Base-by-base conservation (phyloP, 2,329 filamentous ascomycete genomes). In the Fusarium sp. region DNA sequence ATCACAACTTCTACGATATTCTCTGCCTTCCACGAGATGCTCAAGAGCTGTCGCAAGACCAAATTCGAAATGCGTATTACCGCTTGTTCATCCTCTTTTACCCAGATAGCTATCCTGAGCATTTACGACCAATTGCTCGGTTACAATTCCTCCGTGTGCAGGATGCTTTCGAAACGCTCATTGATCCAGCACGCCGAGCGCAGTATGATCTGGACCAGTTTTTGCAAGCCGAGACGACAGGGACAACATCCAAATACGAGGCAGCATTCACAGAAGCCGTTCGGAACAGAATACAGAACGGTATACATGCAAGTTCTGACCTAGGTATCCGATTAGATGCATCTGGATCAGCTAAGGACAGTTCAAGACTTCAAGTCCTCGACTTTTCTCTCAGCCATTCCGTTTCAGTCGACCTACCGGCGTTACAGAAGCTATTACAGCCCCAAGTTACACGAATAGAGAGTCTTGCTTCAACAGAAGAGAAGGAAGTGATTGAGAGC, bases 91-190 rank as follows among this genome's bases (percentile, higher is more conserved):
- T 80, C 45, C 76, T 84, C 36, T 80, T 86, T 54, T 81, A 84
- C 62, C 81, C 81, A 9, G 80, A 82, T 31, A 77, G 74, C 48
- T 81, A 85, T 61, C 80, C 83, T 3, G 72, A 78, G 10, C 73
- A 80, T 33, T 74, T 81, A 49, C 80, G 78, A 36, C 77, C 77
- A 33, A 69, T 79, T 36, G 83, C 83, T 22, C 78, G 78, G 14
- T 72, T 73, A 22, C 82, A 84, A 67, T 81, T 85, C 48, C 73
- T 77, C 13, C 74, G 77, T 39, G 78, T 82, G 5, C 81, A 85
- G 57, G 73, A 75, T 14, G 84, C 83, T 9, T 85, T 84, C 48
- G 84, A 86, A 73, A 82, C 81, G 2, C 77, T 86, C n/a, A 79
- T 83, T 46, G 79, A 84, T 49, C 82, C 82, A 15, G 74, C 75